These are phyloP conservation scores for Dendrobium chrysotoxum DNA, from an alignment of 106 monocot genomes.

Conservation along the genomic window DNA sequence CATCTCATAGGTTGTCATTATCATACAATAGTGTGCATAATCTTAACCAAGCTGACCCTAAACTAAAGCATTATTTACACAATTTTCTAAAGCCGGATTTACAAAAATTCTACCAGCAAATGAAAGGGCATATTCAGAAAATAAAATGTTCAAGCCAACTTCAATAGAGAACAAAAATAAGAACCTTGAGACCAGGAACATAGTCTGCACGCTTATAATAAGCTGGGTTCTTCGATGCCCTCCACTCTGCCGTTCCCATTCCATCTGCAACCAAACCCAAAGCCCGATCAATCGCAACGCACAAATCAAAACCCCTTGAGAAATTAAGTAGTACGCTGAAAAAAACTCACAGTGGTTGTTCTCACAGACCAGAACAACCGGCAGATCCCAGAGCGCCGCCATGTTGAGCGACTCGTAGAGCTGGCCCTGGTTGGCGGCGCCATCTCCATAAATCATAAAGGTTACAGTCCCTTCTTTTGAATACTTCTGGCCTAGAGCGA, in stretches of 20 bases:
- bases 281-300: no score
- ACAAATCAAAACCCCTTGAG: no score
- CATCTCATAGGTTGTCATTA: no score
- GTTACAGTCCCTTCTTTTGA: constrained; percentile 59
- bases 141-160: neutral
- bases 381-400: constrained; percentile 69
- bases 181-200: constrained; percentile 9
- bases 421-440: no score
- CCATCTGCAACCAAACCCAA: constrained; percentile 21
- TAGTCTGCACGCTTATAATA: constrained; percentile 19
- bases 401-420: constrained; percentile 70
- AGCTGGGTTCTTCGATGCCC: constrained; percentile 14
- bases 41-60: no score
- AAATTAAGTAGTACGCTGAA: no score
- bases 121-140: no score
- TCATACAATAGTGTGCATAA: no score
- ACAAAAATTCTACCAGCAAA: no score
- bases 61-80: no score
- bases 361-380: constrained; percentile 72
- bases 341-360: constrained; percentile 41
- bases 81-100: no score
- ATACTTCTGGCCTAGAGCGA: constrained; percentile 80
- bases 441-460: constrained; percentile 52
- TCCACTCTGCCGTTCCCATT: constrained; percentile 22
- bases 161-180: neutral